A percentile compares a stretch with the other conserved stretches of the same genome.
phyloP scores from a whole-genome alignment of 2,329 filamentous ascomycete species.

The Drechslera avenae region DNA sequence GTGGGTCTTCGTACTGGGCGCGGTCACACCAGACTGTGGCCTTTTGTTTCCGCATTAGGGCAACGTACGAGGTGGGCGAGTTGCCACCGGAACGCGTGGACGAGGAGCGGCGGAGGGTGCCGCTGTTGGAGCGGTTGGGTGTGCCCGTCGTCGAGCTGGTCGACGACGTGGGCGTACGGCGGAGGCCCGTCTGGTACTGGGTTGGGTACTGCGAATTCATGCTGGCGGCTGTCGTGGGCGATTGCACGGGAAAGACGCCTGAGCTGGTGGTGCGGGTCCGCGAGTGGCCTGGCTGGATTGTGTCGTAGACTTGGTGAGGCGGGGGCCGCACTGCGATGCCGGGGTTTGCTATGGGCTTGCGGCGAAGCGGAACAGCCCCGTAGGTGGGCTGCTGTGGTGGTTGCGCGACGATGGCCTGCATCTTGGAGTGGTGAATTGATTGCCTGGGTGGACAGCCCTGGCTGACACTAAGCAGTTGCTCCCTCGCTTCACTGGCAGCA shows the following conservation, averaged over 20 bases:
- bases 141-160: slow-evolving; percentile 65
- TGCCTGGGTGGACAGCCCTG: slow-evolving; percentile 27
- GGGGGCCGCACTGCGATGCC: slow-evolving; percentile 40
- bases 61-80: slow-evolving; percentile 79
- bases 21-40: slow-evolving; percentile 98
- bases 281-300: slow-evolving; percentile 39
- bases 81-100: slow-evolving; percentile 75
- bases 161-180: slow-evolving; percentile 71
- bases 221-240: slow-evolving; percentile 34
- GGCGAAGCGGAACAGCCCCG: slow-evolving; percentile 38
- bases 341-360: slow-evolving; percentile 44
- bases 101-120: slow-evolving; percentile 71
- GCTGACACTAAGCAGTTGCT: no score
- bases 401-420: slow-evolving; percentile 39
- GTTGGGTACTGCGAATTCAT: slow-evolving; percentile 43
- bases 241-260: slow-evolving; percentile 38
- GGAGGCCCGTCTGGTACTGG: slow-evolving; percentile 43
- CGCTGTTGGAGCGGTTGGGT: slow-evolving; percentile 55
- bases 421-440: slow-evolving; percentile 21
- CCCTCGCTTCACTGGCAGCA: slow-evolving; percentile 4
- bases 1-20: slow-evolving; percentile 87
- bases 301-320: slow-evolving; percentile 28
- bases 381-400: slow-evolving; percentile 31
- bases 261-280: slow-evolving; percentile 48
- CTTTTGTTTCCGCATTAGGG: slow-evolving; percentile 94